Evolutionary conservation across 768 basidiomycete species (phyloP).

Genomic region (Mrakia frigida): DNA sequence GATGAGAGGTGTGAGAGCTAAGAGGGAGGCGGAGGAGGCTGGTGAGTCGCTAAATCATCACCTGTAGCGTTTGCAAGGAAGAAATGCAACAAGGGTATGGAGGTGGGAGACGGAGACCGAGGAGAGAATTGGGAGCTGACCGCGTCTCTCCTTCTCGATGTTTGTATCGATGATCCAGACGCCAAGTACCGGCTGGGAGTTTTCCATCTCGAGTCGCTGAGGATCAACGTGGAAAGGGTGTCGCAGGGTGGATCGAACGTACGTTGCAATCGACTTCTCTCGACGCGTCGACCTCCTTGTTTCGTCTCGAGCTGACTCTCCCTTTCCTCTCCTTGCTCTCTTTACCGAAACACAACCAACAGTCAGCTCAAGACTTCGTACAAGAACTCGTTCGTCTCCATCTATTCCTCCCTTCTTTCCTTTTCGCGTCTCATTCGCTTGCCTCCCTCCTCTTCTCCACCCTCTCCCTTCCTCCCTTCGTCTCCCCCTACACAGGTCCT

Average conservation of each 20-base stretch:
- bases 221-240: conserved; percentile 31
- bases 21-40: conserved; percentile 31
- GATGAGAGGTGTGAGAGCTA: conserved; percentile 18
- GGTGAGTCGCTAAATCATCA: neutral
- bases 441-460: neutral
- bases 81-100: too few species aligned
- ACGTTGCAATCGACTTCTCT: neutral
- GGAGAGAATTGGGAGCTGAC: neutral
- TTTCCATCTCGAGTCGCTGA: conserved; percentile 26
- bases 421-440: neutral
- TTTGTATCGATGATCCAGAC: neutral
- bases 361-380: conserved; percentile 30
- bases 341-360: too few species aligned
- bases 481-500: neutral
- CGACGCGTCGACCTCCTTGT: neutral
- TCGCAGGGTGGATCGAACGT: conserved; percentile 22
- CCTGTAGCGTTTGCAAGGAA: too few species aligned
- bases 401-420: neutral
- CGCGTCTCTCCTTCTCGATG: neutral
- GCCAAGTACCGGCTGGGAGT: conserved; percentile 28
- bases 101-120: neutral
- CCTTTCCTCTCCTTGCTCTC: neutral
- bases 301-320: too few species aligned
- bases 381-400: conserved; percentile 19
- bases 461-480: neutral